A percentile compares a stretch with the other conserved stretches of the same genome.
phyloP scores from a whole-genome alignment of 208 protist species.

The Leishmania aethiopica region DNA sequence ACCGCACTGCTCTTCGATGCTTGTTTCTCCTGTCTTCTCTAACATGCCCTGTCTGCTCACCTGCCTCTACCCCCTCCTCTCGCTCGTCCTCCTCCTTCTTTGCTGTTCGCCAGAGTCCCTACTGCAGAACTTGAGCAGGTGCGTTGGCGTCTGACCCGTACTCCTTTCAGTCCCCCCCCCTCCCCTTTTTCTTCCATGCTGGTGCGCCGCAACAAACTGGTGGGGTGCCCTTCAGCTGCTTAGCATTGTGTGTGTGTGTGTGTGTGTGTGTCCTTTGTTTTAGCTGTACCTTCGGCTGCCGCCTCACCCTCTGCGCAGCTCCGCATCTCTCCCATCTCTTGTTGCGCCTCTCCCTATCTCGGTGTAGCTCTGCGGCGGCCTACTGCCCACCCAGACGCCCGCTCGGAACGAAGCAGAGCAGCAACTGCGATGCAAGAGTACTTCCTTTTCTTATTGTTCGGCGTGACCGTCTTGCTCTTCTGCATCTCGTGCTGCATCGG shows the following conservation, averaged over 20 bases:
- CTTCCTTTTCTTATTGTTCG: slow-evolving; percentile 2
- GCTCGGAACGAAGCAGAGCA: background rate
- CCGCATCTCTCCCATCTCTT: background rate
- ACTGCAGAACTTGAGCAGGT: background rate
- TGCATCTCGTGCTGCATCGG: slow-evolving; percentile 3
- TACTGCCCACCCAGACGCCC: background rate
- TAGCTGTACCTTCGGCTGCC: background rate
- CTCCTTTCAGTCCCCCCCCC: background rate
- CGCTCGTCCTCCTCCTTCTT: background rate
- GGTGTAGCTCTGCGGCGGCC: background rate
- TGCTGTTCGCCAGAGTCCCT: background rate
- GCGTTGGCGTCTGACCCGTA: background rate
- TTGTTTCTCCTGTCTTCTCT: background rate
- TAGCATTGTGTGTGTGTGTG: background rate
- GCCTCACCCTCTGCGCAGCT: background rate
- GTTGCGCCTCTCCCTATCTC: background rate
- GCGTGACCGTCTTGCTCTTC: background rate
- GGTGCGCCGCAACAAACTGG: background rate
- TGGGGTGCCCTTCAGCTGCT: background rate
- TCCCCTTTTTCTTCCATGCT: background rate
- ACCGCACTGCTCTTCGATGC: background rate
- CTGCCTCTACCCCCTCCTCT: background rate
- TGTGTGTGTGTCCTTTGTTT: background rate
- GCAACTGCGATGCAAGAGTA: background rate
- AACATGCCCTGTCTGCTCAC: no score